Evolutionary conservation across 805 yeast genomes (phyloP), one percentile per base, ranked within the genome.

Genomic region (Starmerella etchellsii): DNA sequence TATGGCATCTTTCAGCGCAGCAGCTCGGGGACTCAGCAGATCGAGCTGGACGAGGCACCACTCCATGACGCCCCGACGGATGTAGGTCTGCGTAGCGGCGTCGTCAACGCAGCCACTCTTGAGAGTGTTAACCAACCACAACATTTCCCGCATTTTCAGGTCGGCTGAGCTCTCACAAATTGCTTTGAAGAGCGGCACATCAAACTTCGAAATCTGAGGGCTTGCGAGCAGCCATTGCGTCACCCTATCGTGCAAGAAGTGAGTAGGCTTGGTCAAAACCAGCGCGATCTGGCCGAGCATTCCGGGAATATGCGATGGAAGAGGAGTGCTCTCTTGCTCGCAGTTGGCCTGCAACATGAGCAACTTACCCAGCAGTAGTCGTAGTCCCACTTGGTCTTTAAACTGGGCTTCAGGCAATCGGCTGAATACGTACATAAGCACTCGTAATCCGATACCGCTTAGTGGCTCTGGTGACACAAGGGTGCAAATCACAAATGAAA

Each of bases 191-290:
- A 73, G 50, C 3, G 78, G 76, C 5, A 73, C 51, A 14, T 70
- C 74, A 39, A 58, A 56, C 0, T 54, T 38, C 29, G 59, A 59
- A 15, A 73, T 49, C 3, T 52, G 39, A 4, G 82, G 77, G 29
- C 73, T 71, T 4, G 72, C 61, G 28, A 83, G 61, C 10, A 85
- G 66, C 69, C 76, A 83, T 43, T 78, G 70, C 51, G 68, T 73
- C 0, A 74, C 73, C 49, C 74, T 73, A 47, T 85, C 95, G 57
- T 78, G 81, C 18, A 88, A 57, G 50, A 68, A 69, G 47, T 82
- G 88, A 0, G 76, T 73, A 0, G 96, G 95, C 46, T 77, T 74
- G 5, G 67, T 57, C 43, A 82, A 56, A 2, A 82, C 64, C 2
- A 73, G 70, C 3, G 74, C 61, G 29, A 84, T 55, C 38, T 71